Percentiles rank a stretch among this genome's conserved stretches.
These are phyloP conservation scores for Meripilus lineatus DNA, from an alignment of 1,284 basidiomycete species.

Conservation along the genomic window DNA sequence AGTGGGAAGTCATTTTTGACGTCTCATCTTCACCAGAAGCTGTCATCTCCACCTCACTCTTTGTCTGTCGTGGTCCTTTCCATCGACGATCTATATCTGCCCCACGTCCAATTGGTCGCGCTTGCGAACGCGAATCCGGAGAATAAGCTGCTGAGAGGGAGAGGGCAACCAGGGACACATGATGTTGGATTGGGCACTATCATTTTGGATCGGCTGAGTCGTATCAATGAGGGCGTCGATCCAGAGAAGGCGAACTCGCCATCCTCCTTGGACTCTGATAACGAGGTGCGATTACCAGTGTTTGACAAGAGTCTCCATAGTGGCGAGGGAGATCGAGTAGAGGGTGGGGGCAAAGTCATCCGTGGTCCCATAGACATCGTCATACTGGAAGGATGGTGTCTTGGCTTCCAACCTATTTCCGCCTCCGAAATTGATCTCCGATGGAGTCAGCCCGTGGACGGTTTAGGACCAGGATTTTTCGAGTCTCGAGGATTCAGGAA, in stretches of 20 bases:
- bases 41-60: conserved; percentile 44
- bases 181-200: conserved; percentile 62
- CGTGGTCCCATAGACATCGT: conserved; percentile 72
- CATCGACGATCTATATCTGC: conserved; percentile 84
- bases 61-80: conserved; percentile 68
- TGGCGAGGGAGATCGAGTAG: conserved; percentile 81
- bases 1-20: conserved; percentile 79
- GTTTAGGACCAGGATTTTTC: conserved; percentile 36
- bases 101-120: conserved; percentile 49
- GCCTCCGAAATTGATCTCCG: conserved; percentile 37
- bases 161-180: conserved; percentile 87
- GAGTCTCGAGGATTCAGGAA: conserved; percentile 31
- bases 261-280: too few relatives aligned
- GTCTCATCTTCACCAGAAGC: conserved; percentile 43
- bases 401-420: conserved; percentile 64
- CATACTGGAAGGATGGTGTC: conserved; percentile 84
- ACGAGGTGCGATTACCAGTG: conserved; percentile 56
- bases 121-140: conserved; percentile 50
- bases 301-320: conserved; percentile 84
- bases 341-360: conserved; percentile 33
- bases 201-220: conserved; percentile 47
- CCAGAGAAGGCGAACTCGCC: too few relatives aligned
- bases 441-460: conserved; percentile 30
- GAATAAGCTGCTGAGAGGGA: conserved; percentile 69
- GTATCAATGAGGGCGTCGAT: conserved; percentile 34